phyloP scores from a whole-genome alignment of 805 yeast species.

The Wickerhamiella shivajii region DNA sequence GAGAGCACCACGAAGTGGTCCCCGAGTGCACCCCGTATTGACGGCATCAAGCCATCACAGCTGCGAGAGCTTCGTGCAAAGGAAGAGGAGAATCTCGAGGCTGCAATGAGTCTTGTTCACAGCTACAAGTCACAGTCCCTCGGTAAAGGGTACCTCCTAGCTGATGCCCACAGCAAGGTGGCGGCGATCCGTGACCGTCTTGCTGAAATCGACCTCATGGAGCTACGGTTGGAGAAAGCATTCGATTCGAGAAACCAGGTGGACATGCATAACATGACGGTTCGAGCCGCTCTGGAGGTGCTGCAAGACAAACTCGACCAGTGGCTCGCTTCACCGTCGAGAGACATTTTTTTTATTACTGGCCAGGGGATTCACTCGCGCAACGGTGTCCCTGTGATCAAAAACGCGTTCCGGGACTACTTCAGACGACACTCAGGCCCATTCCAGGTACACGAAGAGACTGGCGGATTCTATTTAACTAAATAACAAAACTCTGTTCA shows the following conservation, averaged over 20 bases:
- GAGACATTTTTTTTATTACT: constrained; percentile 9
- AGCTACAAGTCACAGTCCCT: too few species aligned
- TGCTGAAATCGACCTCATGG: too few species aligned
- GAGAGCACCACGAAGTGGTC: background rate
- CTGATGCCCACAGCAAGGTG: too few species aligned
- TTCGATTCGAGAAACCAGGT: too few species aligned
- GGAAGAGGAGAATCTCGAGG: background rate
- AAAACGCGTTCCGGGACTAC: constrained; percentile 10
- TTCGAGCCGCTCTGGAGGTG: constrained; percentile 8
- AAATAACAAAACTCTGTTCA: too few species aligned
- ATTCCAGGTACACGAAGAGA: constrained; percentile 2
- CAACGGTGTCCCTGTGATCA: constrained; percentile 11
- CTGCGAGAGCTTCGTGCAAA: background rate
- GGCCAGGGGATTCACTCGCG: constrained; percentile 14
- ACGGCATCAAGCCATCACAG: background rate
- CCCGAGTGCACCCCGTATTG: background rate
- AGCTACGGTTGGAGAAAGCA: too few species aligned
- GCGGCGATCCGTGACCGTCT: too few species aligned
- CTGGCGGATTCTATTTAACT: constrained; percentile 3
- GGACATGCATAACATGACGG: constrained; percentile 11
- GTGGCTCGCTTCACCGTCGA: constrained; percentile 3
- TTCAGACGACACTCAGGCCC: too few species aligned
- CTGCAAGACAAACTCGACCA: constrained; percentile 3
- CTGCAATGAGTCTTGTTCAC: too few species aligned
- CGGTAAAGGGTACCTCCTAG: too few species aligned